Evolutionary conservation across 139 green algal genomes (phyloP).

Genomic region (Helicosporidium sp.): DNA sequence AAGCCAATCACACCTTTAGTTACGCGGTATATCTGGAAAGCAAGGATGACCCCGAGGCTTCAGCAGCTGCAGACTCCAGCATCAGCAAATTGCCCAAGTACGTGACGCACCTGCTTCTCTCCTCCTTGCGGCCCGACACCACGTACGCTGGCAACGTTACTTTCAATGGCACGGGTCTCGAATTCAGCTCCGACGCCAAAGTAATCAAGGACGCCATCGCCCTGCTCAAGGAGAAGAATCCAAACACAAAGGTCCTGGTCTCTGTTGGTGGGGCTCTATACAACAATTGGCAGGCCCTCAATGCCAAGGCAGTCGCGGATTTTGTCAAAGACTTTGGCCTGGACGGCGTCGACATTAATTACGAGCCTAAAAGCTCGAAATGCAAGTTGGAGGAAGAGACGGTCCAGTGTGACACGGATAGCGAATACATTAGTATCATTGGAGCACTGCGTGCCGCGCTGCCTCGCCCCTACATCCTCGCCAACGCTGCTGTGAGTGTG

Average conservation of each 20-base stretch:
- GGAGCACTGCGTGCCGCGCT: constrained; percentile 12
- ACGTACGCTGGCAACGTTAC: constrained; percentile 19
- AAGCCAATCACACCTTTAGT: too few species aligned
- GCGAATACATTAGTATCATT: constrained; percentile 5
- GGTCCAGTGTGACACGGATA: constrained; percentile 17
- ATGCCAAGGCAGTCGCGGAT: constrained; percentile 11
- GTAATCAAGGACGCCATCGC: constrained; percentile 18
- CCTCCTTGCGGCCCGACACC: too few species aligned
- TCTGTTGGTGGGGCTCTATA: constrained; percentile 22
- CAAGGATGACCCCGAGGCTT: neutral
- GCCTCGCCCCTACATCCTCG: constrained; percentile 16
- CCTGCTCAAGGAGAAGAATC: constrained; percentile 18
- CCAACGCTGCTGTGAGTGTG: constrained; percentile 16
- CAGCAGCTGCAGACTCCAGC: too few species aligned
- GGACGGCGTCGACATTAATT: constrained; percentile 25
- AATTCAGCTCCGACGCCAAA: constrained; percentile 13
- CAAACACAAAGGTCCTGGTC: constrained; percentile 23
- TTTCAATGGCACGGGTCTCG: constrained; percentile 13
- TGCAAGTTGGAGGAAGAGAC: too few species aligned
- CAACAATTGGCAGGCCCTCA: constrained; percentile 9
- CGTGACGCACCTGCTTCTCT: too few species aligned
- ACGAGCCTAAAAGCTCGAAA: too few species aligned
- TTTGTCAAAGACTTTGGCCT: constrained; percentile 21
- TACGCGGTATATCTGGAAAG: too few species aligned
- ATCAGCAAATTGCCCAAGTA: too few species aligned